Evolutionary conservation across 495 filamentous ascomycete genomes (phyloP), one percentile per base, ranked within the genome.

Genomic region (Trichoderma gamsii): DNA sequence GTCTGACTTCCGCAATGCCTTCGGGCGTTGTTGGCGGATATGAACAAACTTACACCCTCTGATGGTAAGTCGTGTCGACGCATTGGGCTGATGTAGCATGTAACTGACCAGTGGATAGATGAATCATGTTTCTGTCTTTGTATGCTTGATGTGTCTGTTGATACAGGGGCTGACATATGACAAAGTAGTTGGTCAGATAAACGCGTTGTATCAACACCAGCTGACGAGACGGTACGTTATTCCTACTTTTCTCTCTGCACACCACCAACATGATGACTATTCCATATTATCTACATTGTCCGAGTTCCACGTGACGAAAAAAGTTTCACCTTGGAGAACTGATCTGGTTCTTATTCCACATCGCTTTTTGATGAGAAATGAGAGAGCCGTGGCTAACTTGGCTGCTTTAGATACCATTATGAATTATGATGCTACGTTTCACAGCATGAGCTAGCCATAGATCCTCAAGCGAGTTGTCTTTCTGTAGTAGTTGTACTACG

Each of bases 281-380:
- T 85, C 86, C 88, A 91, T 88, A 87, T 90, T 90, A 68, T 59
- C 67, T 85, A 88, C 90, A 82, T 89, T 61, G 52, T 21, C 83
- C 84, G 92, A 87, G 78, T 85, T 79, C 76, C 80, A 81, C 84
- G 74, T 91, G 90, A 88, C 83, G 91, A 91, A 84, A 86, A 68
- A 79, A 84, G 81, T 85, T 89, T 90, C 90, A 94, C 89, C 89
- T 96, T 94, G 91, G 92, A 94, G 92, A 96, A 90, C 92, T 96
- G 92, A 96, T 82, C 75, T 71, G 70, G 73, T 61, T 27, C 52
- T 29, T 16, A 61, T 11, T 29, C 21, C 3, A n/a, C 8, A 8
- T 13, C 11, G 52, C 15, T 61, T 61, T 21, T 29, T 18, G n/a
- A 21, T n/a, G 27, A 61, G 18, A 8, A 6, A 15, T 29, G 23